A percentile compares a stretch with the other conserved stretches of the same genome.
phyloP scores from a whole-genome alignment of 306 rosid genomes.

The Ammopiptanthus mongolicus region DNA sequence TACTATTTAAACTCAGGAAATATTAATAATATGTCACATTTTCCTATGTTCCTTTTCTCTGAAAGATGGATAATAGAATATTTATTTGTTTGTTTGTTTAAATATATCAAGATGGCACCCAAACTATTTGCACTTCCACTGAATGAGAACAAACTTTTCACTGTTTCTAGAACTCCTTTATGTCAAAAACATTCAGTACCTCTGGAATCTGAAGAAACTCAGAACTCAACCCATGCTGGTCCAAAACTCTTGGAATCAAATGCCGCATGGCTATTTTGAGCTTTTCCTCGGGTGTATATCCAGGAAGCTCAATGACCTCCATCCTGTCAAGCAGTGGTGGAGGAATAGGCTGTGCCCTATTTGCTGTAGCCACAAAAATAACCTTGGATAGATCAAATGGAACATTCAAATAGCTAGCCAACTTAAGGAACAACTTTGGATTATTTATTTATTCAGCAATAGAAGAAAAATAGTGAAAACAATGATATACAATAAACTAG shows the following conservation, averaged over 20 bases:
- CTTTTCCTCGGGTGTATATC: slow-evolving; percentile 95
- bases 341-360: slow-evolving; percentile 87
- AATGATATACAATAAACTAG: background rate
- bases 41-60: background rate
- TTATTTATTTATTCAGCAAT: background rate
- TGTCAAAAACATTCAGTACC: slow-evolving; percentile 41
- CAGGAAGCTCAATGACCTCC: slow-evolving; percentile 99
- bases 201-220: slow-evolving; percentile 92
- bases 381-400: slow-evolving; percentile 96
- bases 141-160: slow-evolving; percentile 1
- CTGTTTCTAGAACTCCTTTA: background rate
- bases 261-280: slow-evolving; percentile 86
- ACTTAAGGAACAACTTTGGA: slow-evolving; percentile 49
- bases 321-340: slow-evolving; percentile 95
- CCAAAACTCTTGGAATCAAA: slow-evolving; percentile 94
- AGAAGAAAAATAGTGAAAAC: background rate
- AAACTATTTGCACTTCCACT: slow-evolving; percentile 5
- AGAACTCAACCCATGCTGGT: slow-evolving; percentile 83
- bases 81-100: background rate
- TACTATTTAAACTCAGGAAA: background rate
- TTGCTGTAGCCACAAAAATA: slow-evolving; percentile 93
- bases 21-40: background rate
- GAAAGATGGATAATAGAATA: background rate
- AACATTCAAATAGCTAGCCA: slow-evolving; percentile 87
- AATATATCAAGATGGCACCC: background rate